phyloP scores from a whole-genome alignment of 2,329 filamentous ascomycete genomes.

The Endocalyx cinctus region DNA sequence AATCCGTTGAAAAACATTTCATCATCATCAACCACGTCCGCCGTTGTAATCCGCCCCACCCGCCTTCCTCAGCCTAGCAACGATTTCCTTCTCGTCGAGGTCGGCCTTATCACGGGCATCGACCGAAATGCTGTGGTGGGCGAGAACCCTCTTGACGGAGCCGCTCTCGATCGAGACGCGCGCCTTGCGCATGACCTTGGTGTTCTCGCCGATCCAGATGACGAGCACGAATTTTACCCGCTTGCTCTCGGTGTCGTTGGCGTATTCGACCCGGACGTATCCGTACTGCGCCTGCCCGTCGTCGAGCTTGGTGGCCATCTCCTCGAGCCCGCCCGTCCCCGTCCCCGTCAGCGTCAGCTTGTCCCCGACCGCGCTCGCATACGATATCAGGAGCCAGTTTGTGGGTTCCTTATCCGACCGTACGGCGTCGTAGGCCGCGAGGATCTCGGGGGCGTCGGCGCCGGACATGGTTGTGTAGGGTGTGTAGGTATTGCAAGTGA shows the following conservation, averaged over 20 bases:
- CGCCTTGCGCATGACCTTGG: slow-evolving; percentile 66
- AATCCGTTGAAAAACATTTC: slow-evolving; percentile 4
- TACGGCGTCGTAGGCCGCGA: slow-evolving; percentile 61
- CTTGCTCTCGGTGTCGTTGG: slow-evolving; percentile 65
- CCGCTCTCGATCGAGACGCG: slow-evolving; percentile 64
- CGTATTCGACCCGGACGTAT: slow-evolving; percentile 63
- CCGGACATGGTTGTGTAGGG: slow-evolving; percentile 45
- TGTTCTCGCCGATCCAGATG: slow-evolving; percentile 62
- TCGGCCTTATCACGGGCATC: slow-evolving; percentile 58
- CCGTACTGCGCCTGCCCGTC: slow-evolving; percentile 60
- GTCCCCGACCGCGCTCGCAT: slow-evolving; percentile 51
- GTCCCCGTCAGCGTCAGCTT: slow-evolving; percentile 51
- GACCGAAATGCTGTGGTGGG: slow-evolving; percentile 62
- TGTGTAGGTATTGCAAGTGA: not conserved
- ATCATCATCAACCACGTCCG: slow-evolving; percentile 45
- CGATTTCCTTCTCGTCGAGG: slow-evolving; percentile 57
- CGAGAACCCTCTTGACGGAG: slow-evolving; percentile 58
- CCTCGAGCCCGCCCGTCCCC: slow-evolving; percentile 55
- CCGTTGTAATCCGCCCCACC: slow-evolving; percentile 70
- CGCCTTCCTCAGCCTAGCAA: slow-evolving; percentile 57
- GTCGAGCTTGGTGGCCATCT: slow-evolving; percentile 53
- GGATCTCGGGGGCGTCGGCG: slow-evolving; percentile 54
- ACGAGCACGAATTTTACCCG: slow-evolving; percentile 65
- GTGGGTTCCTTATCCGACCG: slow-evolving; percentile 61
- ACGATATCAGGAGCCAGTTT: slow-evolving; percentile 65